Percentiles rank a stretch among this genome's conserved stretches.
Conservation (phyloP, 2,329 filamentous ascomycete species). For the Gremmenia infestans region DNA sequence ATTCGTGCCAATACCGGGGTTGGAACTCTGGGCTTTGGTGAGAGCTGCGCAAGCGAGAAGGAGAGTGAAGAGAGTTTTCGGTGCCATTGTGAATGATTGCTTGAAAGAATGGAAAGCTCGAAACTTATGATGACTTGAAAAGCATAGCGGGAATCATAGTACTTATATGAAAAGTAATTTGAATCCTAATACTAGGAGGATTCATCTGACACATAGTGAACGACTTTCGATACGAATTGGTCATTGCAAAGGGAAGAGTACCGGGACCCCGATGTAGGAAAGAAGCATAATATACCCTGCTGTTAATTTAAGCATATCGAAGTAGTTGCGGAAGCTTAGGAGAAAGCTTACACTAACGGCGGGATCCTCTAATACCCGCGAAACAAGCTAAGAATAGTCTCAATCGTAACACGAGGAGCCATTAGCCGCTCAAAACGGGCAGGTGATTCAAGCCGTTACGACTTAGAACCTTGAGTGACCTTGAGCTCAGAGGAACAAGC, state of each 20-base stretch:
- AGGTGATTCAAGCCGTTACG: background rate
- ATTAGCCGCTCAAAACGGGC: background rate
- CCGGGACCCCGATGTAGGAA: background rate
- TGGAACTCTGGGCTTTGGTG: background rate
- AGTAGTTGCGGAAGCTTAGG: background rate
- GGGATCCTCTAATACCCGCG: background rate
- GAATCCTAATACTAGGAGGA: background rate
- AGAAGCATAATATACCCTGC: background rate
- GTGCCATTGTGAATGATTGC: background rate
- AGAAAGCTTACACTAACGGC: background rate
- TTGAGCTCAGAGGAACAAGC: background rate
- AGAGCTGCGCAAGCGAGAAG: background rate
- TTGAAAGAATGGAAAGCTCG: background rate
- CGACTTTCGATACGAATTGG: too few species aligned
- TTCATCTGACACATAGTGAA: too few species aligned
- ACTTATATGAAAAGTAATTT: background rate
- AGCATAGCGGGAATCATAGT: background rate
- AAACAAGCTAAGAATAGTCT: background rate
- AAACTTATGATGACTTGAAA: background rate
- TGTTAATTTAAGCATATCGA: background rate
- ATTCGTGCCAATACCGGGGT: background rate
- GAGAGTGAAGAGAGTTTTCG: background rate
- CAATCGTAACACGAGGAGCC: background rate
- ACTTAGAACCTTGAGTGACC: background rate
- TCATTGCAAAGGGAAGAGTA: too few species aligned